phyloP scores from a whole-genome alignment of 2,329 filamentous ascomycete genomes.

The Hymenoscyphus fructigenus region DNA sequence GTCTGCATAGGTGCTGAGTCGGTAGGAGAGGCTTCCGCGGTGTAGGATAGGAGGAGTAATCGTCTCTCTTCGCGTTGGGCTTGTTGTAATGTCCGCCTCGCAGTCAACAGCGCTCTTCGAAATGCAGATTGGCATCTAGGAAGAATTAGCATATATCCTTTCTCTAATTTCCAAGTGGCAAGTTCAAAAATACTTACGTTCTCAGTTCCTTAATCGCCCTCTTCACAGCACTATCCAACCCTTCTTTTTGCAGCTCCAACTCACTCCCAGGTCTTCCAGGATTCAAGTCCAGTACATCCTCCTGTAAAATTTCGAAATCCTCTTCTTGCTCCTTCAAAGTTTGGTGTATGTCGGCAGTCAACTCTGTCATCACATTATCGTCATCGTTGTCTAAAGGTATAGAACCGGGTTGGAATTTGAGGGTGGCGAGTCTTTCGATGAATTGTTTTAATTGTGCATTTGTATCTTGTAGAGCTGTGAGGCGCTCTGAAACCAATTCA shows the following conservation, averaged over 20 bases:
- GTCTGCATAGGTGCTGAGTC: slow-evolving; percentile 38
- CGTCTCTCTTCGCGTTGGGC: slow-evolving; percentile 77
- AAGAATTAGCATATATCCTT: neutral
- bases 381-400: slow-evolving; percentile 47
- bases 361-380: slow-evolving; percentile 62
- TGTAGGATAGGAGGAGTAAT: slow-evolving; percentile 66
- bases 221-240: slow-evolving; percentile 64
- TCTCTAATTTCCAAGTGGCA: too few relatives aligned
- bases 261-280: slow-evolving; percentile 50
- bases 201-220: slow-evolving; percentile 70
- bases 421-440: slow-evolving; percentile 57
- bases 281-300: slow-evolving; percentile 73
- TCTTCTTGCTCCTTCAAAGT: slow-evolving; percentile 76
- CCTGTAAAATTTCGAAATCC: slow-evolving; percentile 75
- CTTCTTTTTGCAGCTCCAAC: slow-evolving; percentile 61
- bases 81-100: slow-evolving; percentile 70
- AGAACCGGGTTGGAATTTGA: slow-evolving; percentile 59
- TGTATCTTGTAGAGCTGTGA: slow-evolving; percentile 59
- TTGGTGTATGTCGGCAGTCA: slow-evolving; percentile 78
- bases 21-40: slow-evolving; percentile 22
- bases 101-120: slow-evolving; percentile 76
- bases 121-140: slow-evolving; percentile 54
- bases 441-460: slow-evolving; percentile 57
- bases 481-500: slow-evolving; percentile 61
- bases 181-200: slow-evolving; percentile 58